Percentiles rank a stretch among this genome's conserved stretches.
Evolutionary conservation across 2,329 filamentous ascomycete genomes (phyloP).

Genomic region (Herpotrichia juniperi): DNA sequence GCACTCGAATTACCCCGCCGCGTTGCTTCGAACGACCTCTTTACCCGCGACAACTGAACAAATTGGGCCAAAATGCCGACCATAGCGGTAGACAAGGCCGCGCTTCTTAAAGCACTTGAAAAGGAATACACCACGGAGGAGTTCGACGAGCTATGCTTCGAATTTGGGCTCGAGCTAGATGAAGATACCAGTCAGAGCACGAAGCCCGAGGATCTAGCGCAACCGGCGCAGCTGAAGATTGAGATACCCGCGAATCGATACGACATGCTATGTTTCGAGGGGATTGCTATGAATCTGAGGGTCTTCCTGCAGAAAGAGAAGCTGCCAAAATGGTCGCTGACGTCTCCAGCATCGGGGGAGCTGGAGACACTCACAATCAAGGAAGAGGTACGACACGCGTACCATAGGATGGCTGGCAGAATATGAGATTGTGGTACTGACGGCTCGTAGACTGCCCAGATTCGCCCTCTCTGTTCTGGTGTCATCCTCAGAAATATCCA

Average conservation of each 20-base stretch:
- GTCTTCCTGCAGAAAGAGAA: constrained; percentile 82
- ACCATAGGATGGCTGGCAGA: not conserved
- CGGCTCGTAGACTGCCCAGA: constrained; percentile 66
- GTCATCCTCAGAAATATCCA: constrained; percentile 89
- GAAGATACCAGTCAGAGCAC: constrained; percentile 66
- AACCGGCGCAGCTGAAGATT: constrained; percentile 93
- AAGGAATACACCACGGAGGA: constrained; percentile 90
- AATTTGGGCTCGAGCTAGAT: constrained; percentile 97
- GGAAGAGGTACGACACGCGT: constrained; percentile 57
- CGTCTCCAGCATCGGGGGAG: constrained; percentile 73
- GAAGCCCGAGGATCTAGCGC: constrained; percentile 60
- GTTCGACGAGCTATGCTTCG: constrained; percentile 97
- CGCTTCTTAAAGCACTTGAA: constrained; percentile 90
- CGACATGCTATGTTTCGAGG: constrained; percentile 97
- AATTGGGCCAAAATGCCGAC: constrained; percentile 77
- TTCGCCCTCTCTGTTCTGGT: constrained; percentile 87
- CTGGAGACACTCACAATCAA: constrained; percentile 81
- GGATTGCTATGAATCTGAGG: constrained; percentile 93
- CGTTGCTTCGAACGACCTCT: constrained; percentile 18
- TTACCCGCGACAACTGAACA: constrained; percentile 7
- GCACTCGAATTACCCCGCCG: constrained; percentile 39
- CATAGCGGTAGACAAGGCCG: constrained; percentile 94
- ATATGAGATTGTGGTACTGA: constrained; percentile 16
- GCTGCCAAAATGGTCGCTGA: constrained; percentile 80
- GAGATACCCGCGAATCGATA: constrained; percentile 95